Evolutionary conservation across 2,329 filamentous ascomycete genomes (phyloP), one percentile per base, ranked within the genome.

Genomic region (Paraphaeosphaeria sporulosa): DNA sequence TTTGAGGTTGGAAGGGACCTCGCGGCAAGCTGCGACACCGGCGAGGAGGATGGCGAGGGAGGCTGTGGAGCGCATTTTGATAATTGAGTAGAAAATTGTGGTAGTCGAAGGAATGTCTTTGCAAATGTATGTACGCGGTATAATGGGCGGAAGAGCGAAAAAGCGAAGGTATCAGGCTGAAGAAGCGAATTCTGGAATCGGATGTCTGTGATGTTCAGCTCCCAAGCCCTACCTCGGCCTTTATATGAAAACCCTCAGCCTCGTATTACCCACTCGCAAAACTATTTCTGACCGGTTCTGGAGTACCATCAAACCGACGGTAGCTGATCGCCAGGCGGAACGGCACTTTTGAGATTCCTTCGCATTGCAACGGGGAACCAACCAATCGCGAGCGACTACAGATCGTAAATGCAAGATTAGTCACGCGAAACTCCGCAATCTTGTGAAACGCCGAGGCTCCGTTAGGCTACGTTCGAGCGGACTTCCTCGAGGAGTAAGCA

Each of bases 1-100:
- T 32, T 62, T 55, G n/a, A 64, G 52, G 57, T 62, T 64, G 4
- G 59, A 57, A 13, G 62, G 62, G 43, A 64, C 55, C 2, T 64
- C 52, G 43, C 62, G 62, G 34, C 60, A 60, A 1, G 59, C 52
- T 21, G 59, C 62, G n/a, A 61, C 43, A 34, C 52, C 30, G 49
- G 57, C 52, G 36, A 60, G 48, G 34, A 59, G 53, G 12, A 64
- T 47, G 38, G 59, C 36, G 40, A 61, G 17, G 25, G 59, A 59
- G 30, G 56, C 38, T 50, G 58, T 34, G 47, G 57, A 54, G 57
- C 61, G 58, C 58, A 63, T 63, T 49, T 56, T 60, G 52, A 36
- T 10, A 27, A 15, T 34, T 34, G 19, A 21, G 32, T 32, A 15
- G 9, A 43, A 44, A 32, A n/a, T 43, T 53, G 34, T 2, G 9